Evolutionary conservation across 306 rosid species (phyloP).

Genomic region (Pyrus bretschneideri): DNA sequence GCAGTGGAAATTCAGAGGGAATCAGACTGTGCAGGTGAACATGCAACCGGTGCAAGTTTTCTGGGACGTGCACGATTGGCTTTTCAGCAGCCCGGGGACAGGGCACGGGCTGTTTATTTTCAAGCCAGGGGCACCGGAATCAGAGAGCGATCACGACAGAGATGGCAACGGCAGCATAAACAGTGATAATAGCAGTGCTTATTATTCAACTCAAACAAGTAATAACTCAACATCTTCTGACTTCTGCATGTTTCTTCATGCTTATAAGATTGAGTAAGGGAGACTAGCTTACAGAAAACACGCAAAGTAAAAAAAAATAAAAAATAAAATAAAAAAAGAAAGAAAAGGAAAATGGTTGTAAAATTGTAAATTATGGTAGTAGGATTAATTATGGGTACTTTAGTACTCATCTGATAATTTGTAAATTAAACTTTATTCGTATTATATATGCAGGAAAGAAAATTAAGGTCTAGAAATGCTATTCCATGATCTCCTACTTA

Average conservation of each 20-base stretch:
- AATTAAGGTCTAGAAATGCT: neutral
- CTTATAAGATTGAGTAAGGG: conserved; percentile 56
- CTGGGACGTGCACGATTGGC: conserved; percentile 89
- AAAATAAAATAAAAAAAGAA: neutral
- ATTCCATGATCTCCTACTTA: neutral
- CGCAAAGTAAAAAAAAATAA: neutral
- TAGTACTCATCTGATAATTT: neutral
- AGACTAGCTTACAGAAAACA: neutral
- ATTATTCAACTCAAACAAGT: conserved; percentile 41
- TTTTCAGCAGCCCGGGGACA: conserved; percentile 45
- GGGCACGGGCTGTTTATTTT: conserved; percentile 79
- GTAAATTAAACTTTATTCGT: neutral
- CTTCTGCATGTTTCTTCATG: conserved; percentile 55
- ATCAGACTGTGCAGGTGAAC: conserved; percentile 59
- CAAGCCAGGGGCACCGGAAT: conserved; percentile 53
- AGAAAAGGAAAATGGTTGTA: neutral
- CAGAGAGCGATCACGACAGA: conserved; percentile 50
- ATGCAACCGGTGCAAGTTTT: conserved; percentile 63
- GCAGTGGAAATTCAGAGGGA: conserved; percentile 91
- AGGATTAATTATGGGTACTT: neutral
- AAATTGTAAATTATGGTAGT: neutral
- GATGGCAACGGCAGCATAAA: conserved; percentile 27
- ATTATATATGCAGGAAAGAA: neutral
- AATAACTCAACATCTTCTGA: conserved; percentile 21
- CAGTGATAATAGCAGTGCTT: conserved; percentile 59